A percentile compares a stretch with the other conserved stretches of the same genome.
Conservation (phyloP, 805 yeast species). For the Kuraishia floccosa region DNA sequence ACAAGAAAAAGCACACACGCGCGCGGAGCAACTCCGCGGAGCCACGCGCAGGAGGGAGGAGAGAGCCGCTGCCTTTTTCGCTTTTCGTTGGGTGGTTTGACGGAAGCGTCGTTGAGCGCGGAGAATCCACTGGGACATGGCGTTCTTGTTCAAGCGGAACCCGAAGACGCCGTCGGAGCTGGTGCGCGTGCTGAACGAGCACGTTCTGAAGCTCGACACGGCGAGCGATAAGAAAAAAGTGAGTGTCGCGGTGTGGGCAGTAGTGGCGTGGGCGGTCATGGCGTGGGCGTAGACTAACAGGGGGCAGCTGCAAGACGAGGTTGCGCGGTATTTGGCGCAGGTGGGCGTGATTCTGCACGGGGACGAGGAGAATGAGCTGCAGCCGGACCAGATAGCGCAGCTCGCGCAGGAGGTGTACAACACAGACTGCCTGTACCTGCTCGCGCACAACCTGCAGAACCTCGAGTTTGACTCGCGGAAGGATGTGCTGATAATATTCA, state of each 20-base stretch:
- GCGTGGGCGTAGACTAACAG: too few species aligned
- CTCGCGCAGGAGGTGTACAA: slow-evolving; percentile 73
- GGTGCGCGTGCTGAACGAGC: slow-evolving; percentile 66
- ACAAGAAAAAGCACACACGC: too few species aligned
- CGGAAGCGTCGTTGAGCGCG: too few species aligned
- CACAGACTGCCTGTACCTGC: slow-evolving; percentile 52
- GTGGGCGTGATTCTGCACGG: slow-evolving; percentile 41
- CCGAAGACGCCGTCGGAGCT: slow-evolving; percentile 87
- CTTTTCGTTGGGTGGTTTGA: too few species aligned
- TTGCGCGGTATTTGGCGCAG: slow-evolving; percentile 51
- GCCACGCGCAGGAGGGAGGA: too few species aligned
- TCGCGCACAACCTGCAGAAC: slow-evolving; percentile 47
- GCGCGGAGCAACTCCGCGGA: too few species aligned
- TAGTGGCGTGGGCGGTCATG: too few species aligned
- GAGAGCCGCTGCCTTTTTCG: too few species aligned
- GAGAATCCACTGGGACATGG: slow-evolving; percentile 32
- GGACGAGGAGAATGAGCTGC: slow-evolving; percentile 12
- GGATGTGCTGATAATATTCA: slow-evolving; percentile 64
- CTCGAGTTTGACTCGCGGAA: slow-evolving; percentile 88
- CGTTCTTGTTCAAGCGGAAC: slow-evolving; percentile 82
- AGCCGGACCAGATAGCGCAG: slow-evolving; percentile 64
- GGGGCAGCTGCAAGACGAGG: slow-evolving; percentile 46
- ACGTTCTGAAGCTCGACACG: slow-evolving; percentile 47
- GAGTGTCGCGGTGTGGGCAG: too few species aligned
- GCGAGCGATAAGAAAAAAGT: slow-evolving; percentile 28